A percentile compares a stretch with the other conserved stretches of the same genome.
phyloP scores from a whole-genome alignment of 108 stramenopile species.

The Stephanodiscus minutulus region DNA sequence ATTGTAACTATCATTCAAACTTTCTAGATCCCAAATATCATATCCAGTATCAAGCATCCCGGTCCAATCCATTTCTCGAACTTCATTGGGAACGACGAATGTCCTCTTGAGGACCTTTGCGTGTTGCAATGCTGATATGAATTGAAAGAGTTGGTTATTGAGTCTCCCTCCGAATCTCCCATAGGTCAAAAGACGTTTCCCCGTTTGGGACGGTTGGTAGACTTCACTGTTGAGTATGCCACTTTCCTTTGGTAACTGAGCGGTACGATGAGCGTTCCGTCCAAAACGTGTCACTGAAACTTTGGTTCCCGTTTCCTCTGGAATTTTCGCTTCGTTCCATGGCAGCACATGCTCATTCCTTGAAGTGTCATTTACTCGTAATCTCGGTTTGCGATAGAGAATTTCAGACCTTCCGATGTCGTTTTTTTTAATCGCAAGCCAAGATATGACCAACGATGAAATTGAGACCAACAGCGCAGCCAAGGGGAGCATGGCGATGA shows the following conservation, averaged over 20 bases:
- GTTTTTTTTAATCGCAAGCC: constrained; percentile 3
- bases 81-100: constrained; percentile 48
- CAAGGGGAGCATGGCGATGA: not conserved
- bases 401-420: not conserved
- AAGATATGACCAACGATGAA: constrained; percentile 3
- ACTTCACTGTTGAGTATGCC: constrained; percentile 25
- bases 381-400: not conserved
- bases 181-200: constrained; percentile 45
- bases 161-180: constrained; percentile 48
- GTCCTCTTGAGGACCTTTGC: constrained; percentile 47
- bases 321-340: not conserved
- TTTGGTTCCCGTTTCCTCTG: not conserved
- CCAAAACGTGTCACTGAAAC: not conserved
- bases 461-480: not conserved
- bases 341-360: not conserved
- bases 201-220: constrained; percentile 35
- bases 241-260: too few species aligned
- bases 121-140: constrained; percentile 49
- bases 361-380: not conserved
- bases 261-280: not conserved
- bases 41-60: constrained; percentile 46
- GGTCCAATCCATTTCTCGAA: constrained; percentile 50
- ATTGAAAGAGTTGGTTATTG: constrained; percentile 53
- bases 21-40: constrained; percentile 44
- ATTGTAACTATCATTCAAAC: constrained; percentile 36